Percentiles rank a stretch among this genome's conserved stretches.
Evolutionary conservation across 108 stramenopile genomes (phyloP).

Genomic region (Cyclotella atomus): DNA sequence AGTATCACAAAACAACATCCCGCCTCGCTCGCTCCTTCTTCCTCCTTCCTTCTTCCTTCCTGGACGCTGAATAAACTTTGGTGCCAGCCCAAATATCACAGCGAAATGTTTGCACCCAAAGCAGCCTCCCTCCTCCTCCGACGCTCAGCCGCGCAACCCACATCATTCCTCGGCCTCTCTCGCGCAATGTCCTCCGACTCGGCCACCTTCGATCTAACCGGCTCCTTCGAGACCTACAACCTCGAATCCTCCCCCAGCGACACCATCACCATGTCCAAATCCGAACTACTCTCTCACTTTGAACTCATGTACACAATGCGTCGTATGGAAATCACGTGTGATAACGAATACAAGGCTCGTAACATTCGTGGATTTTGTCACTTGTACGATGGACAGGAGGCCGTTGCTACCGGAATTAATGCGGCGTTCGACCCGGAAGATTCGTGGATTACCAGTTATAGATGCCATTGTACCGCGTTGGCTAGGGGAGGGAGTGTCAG

Average conservation of each 20-base stretch:
- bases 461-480: conserved; percentile 97
- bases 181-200: conserved; percentile 44
- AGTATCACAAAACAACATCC: too few species aligned
- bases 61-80: too few species aligned
- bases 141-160: conserved; percentile 19
- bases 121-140: conserved; percentile 42
- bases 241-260: conserved; percentile 72
- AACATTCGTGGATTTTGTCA: conserved; percentile 99
- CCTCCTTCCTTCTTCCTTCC: too few species aligned
- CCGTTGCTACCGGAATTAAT: conserved; percentile 96
- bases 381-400: conserved; percentile 99
- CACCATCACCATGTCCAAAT: conserved; percentile 83
- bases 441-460: conserved; percentile 96
- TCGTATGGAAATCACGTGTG: conserved; percentile 99
- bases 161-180: conserved; percentile 12
- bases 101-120: conserved; percentile 43
- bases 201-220: conserved; percentile 76
- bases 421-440: conserved; percentile 88
- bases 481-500: conserved; percentile 91
- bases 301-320: conserved; percentile 99
- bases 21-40: too few species aligned
- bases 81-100: too few species aligned
- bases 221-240: conserved; percentile 82
- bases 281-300: conserved; percentile 93
- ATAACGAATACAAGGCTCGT: conserved; percentile 98